Base-by-base conservation (phyloP, 2,329 filamentous ascomycete species). In the Epichloe elymi region DNA sequence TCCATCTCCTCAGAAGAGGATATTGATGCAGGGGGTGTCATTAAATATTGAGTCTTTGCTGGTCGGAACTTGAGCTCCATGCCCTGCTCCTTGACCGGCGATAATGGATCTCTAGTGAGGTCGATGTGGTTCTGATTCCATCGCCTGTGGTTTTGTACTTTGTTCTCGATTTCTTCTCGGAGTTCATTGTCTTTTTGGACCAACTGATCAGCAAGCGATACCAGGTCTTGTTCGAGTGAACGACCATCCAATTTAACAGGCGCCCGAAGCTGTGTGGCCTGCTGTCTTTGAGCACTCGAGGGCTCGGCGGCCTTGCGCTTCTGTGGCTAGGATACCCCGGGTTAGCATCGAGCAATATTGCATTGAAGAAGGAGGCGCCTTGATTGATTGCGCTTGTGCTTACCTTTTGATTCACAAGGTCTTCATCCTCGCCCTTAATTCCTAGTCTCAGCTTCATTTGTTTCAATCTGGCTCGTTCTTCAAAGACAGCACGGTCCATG, bases 51-150 rank as follows among this genome's bases (percentile, higher is more conserved):
- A 42, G 83, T 82, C 62, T 83, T 86, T 46, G 80, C 86, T 45
- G 81, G 79, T 55, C 85, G 78, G 72, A 88, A 90, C 56, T 78
- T 78, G 52, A 75, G 68, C 56, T 83, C 76, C 58, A 74, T 73
- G 41, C 70, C 73, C 57, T 79, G 74, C 53, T 88, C 84, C 61
- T 80, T 74, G 42, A 87, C 80, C 20, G 89, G 89, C 48, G 86
- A 88, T 57, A 97, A 78, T 48, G 91, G 89, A 57, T 84, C 83
- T 70, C 84, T 82, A 55, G 91, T 96, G 64, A 89, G 77, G 70
- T 97, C 90, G 60, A 94, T 79, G 72, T 88, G 89, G 62, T 87
- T 85, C 60, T 86, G 78, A 68, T 96, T 96, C 89, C 91, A 96
- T 65, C 86, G 83, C 59, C 85, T 81, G 69, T 96, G 91, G 68